A percentile compares a stretch with the other conserved stretches of the same genome.
Evolutionary conservation across 345 rosid genomes (phyloP).

Genomic region (Linum lewisii): DNA sequence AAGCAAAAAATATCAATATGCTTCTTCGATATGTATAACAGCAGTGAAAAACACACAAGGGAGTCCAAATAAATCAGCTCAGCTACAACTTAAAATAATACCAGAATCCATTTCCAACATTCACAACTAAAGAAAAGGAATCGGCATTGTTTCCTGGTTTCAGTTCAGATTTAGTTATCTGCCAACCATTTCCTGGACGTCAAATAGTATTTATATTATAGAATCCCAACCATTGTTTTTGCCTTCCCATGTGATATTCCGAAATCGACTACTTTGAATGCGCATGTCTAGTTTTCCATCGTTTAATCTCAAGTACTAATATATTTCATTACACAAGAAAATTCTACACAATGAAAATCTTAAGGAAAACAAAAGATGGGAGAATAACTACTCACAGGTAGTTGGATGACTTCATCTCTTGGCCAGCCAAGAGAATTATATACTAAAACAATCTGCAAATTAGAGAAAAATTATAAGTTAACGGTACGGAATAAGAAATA

Average conservation of each 20-base stretch:
- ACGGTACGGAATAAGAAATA: slow-evolving; percentile 12
- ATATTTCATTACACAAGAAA: background rate
- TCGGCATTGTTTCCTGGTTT: too few relatives aligned
- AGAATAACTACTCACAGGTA: slow-evolving; percentile 51
- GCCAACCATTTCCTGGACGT: too few relatives aligned
- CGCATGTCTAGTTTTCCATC: background rate
- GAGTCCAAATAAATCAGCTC: too few relatives aligned
- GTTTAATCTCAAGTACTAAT: background rate
- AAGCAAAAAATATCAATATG: background rate
- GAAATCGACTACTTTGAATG: too few relatives aligned
- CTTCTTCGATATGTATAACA: background rate
- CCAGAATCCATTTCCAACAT: too few relatives aligned
- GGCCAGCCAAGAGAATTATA: slow-evolving; percentile 91
- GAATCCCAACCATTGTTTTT: too few relatives aligned
- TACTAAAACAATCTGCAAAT: slow-evolving; percentile 49
- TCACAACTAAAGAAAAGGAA: too few relatives aligned
- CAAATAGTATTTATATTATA: too few relatives aligned
- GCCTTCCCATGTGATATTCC: too few relatives aligned
- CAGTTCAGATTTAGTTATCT: too few relatives aligned
- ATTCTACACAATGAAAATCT: background rate
- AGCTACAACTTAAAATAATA: too few relatives aligned
- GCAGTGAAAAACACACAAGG: too few relatives aligned
- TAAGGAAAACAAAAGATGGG: slow-evolving; percentile 2
- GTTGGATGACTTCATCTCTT: slow-evolving; percentile 67
- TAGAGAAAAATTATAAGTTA: slow-evolving; percentile 12